Evolutionary conservation across 169 alveolate species (phyloP), one percentile per base, ranked within the genome.

Genomic region (Plasmodium vivax): DNA sequence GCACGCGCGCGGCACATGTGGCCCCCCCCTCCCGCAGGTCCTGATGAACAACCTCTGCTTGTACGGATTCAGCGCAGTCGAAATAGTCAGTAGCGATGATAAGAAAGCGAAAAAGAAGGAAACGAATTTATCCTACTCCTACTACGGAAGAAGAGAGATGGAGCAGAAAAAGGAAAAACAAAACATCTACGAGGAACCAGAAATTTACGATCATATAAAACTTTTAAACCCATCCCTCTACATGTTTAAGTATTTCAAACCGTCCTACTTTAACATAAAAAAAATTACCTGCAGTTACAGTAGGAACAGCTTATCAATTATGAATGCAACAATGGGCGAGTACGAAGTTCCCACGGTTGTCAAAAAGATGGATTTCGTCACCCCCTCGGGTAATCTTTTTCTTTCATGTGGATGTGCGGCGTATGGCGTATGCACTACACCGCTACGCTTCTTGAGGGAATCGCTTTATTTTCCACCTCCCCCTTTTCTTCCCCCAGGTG

Each of bases 201-300:
- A 92, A 82, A 30, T 92, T 27, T 73, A 51, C 38, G 95, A 92
- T 71, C 34, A 92, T 47, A 83, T 92, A 47, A 71, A 43, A 30
- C 30, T 82, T 12, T 82, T 92, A 82, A 83, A 38, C 34, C 95
- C 95, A 47, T 71, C 92, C 19, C 75, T 92, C 16, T 92, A 92
- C 68, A 92, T 92, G 95, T 92, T 82, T 27, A 92, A 92, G 82
- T 92, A 92, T 92, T 92, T 92, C 68, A 92, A 83, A 56, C 95
- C 95, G 30, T 92, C 95, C 6, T 82, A 92, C 79, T 92, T 82
- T 58, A 92, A 92, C 68, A 83, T 82, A 71, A 92, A 92, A 62
- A 92, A 41, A 73, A 92, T 92, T 72, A 68, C 74, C n/a, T 92
- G 95, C 79, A 92, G 92, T 82, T 92, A 92, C 77, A 81, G 68